These are phyloP conservation scores for Babesia ovis DNA, from an alignment of 169 alveolate species.

Conservation along the genomic window DNA sequence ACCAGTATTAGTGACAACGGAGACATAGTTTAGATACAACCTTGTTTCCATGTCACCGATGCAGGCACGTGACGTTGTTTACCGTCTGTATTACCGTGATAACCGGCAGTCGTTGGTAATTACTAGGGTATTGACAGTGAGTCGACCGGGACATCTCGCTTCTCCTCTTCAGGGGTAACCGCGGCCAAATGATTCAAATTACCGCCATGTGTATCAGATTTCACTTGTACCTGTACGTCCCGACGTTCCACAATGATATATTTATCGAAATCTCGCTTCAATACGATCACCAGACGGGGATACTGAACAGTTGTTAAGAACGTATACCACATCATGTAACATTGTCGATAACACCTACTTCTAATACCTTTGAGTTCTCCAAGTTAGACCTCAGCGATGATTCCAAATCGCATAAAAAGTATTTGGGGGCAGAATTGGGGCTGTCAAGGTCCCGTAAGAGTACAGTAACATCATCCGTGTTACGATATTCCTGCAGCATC, in stretches of 20 bases:
- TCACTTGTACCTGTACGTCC: background rate
- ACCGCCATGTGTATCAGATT: too few relatives aligned
- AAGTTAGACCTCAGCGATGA: constrained; percentile 24
- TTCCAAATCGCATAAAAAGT: constrained; percentile 40
- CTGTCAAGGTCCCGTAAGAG: constrained; percentile 8
- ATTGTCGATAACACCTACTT: constrained; percentile 14
- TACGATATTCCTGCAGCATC: constrained; percentile 4
- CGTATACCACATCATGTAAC: background rate
- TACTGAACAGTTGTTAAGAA: constrained; percentile 8
- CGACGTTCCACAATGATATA: constrained; percentile 23
- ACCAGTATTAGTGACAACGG: too few relatives aligned
- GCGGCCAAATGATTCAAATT: too few relatives aligned
- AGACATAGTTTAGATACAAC: too few relatives aligned
- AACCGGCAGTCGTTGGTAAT: too few relatives aligned
- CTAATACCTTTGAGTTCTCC: constrained; percentile 26
- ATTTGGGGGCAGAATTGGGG: background rate
- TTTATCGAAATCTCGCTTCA: constrained; percentile 14
- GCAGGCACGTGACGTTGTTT: too few relatives aligned
- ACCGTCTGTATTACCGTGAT: too few relatives aligned
- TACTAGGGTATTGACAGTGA: too few relatives aligned
- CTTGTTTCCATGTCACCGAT: too few relatives aligned
- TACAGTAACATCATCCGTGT: background rate
- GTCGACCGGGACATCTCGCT: too few relatives aligned
- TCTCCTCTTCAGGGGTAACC: too few relatives aligned
- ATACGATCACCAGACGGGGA: constrained; percentile 27